Evolutionary conservation across 331 rosid genomes (phyloP).

Genomic region (Pyracantha coccinea): DNA sequence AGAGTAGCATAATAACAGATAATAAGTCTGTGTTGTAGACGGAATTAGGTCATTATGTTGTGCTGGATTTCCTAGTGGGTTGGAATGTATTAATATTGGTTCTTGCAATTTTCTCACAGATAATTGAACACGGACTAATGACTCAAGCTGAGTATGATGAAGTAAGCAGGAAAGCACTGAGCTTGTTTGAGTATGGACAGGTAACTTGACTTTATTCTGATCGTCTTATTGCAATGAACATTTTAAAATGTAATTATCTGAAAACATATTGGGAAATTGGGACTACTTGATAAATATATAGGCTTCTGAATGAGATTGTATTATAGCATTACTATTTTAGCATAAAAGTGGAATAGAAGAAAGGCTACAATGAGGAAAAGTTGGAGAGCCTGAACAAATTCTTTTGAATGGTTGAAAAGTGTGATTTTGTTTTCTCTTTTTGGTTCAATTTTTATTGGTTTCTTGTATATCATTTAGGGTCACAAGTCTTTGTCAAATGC

Average conservation of each 20-base stretch:
- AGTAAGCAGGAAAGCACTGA: conserved; percentile 69
- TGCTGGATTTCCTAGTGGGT: neutral
- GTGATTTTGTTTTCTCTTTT: neutral
- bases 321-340: neutral
- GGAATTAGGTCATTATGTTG: neutral
- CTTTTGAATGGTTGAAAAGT: neutral
- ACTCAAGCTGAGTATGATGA: conserved; percentile 70
- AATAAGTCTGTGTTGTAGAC: neutral
- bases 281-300: neutral
- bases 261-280: neutral
- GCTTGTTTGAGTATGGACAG: conserved; percentile 86
- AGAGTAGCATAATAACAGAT: neutral
- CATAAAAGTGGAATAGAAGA: neutral
- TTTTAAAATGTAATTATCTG: neutral
- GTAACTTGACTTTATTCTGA: conserved; percentile 25
- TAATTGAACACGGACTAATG: conserved; percentile 63
- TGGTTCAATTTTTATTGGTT: neutral
- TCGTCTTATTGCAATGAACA: neutral
- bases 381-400: neutral
- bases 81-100: neutral
- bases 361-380: neutral
- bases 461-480: neutral
- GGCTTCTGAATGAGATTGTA: neutral
- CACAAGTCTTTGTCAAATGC: neutral
- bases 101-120: conserved; percentile 41